Conservation (phyloP, 2,329 filamentous ascomycete species). For the Hirsutella rhossiliensis region DNA sequence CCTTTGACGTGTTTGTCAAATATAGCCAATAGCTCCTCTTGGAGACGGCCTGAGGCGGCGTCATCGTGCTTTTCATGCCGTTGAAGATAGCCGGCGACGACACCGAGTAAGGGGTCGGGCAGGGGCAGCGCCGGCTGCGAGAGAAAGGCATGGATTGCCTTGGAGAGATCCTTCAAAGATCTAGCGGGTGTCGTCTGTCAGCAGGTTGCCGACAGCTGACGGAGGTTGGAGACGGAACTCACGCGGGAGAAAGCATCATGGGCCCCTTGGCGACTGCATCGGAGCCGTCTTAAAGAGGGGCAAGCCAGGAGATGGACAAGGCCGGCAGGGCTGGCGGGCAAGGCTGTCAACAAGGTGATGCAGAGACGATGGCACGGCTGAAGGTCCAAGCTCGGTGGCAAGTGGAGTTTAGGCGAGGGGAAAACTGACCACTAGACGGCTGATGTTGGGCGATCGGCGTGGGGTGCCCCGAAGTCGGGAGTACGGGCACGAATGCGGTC, state of each 20-base stretch:
- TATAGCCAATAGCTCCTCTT: constrained; percentile 58
- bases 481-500: neutral
- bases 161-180: constrained; percentile 48
- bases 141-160: constrained; percentile 40
- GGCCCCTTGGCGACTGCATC: neutral
- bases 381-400: no score
- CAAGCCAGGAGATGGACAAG: no score
- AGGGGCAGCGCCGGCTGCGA: constrained; percentile 45
- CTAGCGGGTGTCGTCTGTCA: constrained; percentile 19
- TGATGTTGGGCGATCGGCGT: no score
- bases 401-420: no score
- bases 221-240: constrained; percentile 4
- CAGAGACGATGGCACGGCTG: no score
- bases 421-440: no score
- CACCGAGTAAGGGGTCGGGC: constrained; percentile 48
- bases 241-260: constrained; percentile 16
- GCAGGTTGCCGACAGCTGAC: neutral
- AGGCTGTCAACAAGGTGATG: neutral
- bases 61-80: constrained; percentile 59
- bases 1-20: constrained; percentile 53
- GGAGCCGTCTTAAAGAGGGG: no score
- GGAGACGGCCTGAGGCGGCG: constrained; percentile 53
- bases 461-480: no score
- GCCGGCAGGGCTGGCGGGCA: neutral
- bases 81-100: constrained; percentile 55